Evolutionary conservation across 176 grass and related monocot species (phyloP).

Genomic region (Aegilops speltoides): DNA sequence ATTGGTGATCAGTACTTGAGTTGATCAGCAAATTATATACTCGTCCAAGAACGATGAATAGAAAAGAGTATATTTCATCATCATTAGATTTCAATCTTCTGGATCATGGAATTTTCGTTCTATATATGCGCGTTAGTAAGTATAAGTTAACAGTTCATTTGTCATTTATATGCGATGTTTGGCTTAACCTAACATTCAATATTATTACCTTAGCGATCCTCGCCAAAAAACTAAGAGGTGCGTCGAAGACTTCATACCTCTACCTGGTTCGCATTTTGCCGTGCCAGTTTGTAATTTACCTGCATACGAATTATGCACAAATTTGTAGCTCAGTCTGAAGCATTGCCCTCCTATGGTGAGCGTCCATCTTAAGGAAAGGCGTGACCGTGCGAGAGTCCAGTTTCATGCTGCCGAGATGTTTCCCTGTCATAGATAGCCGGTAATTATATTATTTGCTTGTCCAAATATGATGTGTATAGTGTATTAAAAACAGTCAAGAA

Average conservation of each 20-base stretch:
- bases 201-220: background rate
- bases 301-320: background rate
- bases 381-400: too few species aligned
- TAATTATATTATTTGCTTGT: background rate
- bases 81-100: background rate
- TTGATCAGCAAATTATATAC: background rate
- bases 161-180: background rate
- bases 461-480: background rate
- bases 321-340: background rate
- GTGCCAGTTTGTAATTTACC: background rate
- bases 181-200: background rate
- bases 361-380: too few species aligned
- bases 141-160: background rate
- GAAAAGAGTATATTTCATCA: background rate
- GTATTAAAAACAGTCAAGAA: background rate
- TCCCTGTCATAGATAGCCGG: too few species aligned
- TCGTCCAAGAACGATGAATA: background rate
- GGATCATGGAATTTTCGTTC: background rate
- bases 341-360: background rate
- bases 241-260: background rate
- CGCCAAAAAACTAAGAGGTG: background rate
- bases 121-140: background rate
- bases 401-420: background rate
- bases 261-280: background rate
- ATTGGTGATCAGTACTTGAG: background rate